These are phyloP conservation scores for Pythium biforme DNA, from an alignment of 352 stramenopile genomes.

Conservation along the genomic window DNA sequence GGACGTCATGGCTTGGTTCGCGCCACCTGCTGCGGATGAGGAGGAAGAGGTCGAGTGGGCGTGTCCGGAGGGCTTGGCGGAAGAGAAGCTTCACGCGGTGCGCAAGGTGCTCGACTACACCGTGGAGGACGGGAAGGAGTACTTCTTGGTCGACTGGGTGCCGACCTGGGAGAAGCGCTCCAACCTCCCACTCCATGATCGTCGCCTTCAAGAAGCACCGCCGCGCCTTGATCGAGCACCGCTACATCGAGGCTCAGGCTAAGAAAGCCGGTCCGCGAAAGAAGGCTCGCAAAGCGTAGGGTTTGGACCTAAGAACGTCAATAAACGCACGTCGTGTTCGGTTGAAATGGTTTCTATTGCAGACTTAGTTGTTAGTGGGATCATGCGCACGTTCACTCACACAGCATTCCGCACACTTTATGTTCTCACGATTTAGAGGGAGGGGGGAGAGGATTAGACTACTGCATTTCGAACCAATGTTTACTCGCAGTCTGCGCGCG, in stretches of 20 bases:
- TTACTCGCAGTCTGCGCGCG: not conserved
- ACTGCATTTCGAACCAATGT: not conserved
- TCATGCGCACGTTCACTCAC: not conserved
- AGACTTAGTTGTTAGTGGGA: not conserved
- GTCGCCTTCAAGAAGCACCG: not conserved
- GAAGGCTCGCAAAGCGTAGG: not conserved
- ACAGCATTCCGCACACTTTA: not conserved
- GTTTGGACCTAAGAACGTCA: not conserved
- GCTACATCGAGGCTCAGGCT: slow-evolving; percentile 1
- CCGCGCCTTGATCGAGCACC: not conserved
- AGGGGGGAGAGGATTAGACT: no score
- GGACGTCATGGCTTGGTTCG: no score
- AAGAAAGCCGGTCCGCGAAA: not conserved
- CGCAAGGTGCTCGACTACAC: slow-evolving; percentile 1
- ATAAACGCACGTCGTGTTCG: not conserved
- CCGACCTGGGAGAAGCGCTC: not conserved
- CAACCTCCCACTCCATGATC: not conserved
- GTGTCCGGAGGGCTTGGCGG: not conserved
- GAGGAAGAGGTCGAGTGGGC: not conserved
- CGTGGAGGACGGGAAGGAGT: not conserved
- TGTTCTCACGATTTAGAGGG: not conserved
- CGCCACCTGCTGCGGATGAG: no score
- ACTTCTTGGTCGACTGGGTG: slow-evolving; percentile 5
- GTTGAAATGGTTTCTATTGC: not conserved
- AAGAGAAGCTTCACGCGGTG: not conserved